A percentile compares a stretch with the other conserved stretches of the same genome.
These are phyloP conservation scores for Erythrophleum ivorense DNA, from an alignment of 331 rosid species.

Conservation along the genomic window DNA sequence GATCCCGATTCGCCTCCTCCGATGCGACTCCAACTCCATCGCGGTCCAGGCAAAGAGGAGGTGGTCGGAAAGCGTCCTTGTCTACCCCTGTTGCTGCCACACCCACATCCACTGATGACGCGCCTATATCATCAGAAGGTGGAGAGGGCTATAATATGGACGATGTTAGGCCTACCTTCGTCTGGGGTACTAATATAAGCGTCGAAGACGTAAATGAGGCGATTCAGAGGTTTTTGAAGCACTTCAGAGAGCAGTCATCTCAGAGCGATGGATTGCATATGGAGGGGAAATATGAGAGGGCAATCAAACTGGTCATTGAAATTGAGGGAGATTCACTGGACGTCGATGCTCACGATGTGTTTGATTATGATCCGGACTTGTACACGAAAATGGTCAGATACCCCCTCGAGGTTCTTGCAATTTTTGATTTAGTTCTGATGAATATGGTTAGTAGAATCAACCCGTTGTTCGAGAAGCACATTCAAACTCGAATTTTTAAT, in stretches of 20 bases:
- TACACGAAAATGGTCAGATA: constrained; percentile 92
- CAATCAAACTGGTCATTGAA: constrained; percentile 72
- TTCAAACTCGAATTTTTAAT: constrained; percentile 88
- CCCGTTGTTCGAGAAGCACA: constrained; percentile 87
- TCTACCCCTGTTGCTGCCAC: constrained; percentile 58
- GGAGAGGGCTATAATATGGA: constrained; percentile 82
- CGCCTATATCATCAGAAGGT: constrained; percentile 76
- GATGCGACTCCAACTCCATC: constrained; percentile 73
- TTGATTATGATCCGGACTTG: constrained; percentile 86
- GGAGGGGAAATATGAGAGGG: constrained; percentile 84
- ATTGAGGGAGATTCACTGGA: constrained; percentile 79
- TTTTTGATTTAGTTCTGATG: constrained; percentile 95
- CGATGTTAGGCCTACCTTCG: constrained; percentile 81
- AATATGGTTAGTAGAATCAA: constrained; percentile 77
- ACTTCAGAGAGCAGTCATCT: constrained; percentile 63
- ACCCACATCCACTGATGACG: constrained; percentile 79
- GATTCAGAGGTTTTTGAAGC: constrained; percentile 75
- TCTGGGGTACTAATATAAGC: constrained; percentile 95
- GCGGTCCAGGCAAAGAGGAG: constrained; percentile 49
- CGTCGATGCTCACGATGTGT: constrained; percentile 82
- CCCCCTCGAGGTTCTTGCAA: constrained; percentile 95
- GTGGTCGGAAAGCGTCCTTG: constrained; percentile 47
- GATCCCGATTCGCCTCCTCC: constrained; percentile 62
- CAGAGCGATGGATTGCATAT: constrained; percentile 60
- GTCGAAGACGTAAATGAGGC: constrained; percentile 91